phyloP scores from a whole-genome alignment of 176 grass and related monocot genomes.

The Areca catechu region DNA sequence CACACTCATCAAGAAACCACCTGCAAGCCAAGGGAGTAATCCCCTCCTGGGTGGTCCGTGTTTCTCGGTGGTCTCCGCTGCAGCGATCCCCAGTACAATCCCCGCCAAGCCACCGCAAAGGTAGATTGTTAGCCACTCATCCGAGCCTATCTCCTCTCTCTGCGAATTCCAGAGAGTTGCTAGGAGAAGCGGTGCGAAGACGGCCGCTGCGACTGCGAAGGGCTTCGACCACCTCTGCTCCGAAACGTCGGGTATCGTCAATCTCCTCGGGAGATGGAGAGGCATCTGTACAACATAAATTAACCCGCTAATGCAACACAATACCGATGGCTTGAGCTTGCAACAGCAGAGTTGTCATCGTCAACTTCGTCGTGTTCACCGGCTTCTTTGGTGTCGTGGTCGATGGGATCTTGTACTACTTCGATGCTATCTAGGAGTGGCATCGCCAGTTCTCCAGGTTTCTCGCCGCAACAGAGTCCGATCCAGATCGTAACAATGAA shows the following conservation, averaged over 20 bases:
- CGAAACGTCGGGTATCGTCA: constrained; percentile 6
- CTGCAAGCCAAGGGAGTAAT: constrained; percentile 7
- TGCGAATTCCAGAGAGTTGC: constrained; percentile 1
- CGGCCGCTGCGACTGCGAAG: constrained; percentile 2
- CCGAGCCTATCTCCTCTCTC: not conserved
- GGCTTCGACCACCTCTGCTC: constrained; percentile 20
- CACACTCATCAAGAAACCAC: constrained; percentile 20
- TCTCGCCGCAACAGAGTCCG: not conserved
- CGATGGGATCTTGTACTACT: not conserved
- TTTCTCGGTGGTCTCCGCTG: not conserved
- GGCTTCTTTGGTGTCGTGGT: too few relatives aligned
- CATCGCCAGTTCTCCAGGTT: not conserved
- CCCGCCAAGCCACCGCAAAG: not conserved
- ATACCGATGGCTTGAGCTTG: not conserved
- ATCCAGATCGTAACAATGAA: not conserved
- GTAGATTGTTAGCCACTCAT: not conserved
- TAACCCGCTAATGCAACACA: not conserved
- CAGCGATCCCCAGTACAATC: not conserved
- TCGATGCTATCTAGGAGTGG: not conserved
- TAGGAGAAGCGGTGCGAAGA: not conserved
- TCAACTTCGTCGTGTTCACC: too few relatives aligned
- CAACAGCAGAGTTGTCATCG: too few relatives aligned
- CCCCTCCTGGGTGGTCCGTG: not conserved
- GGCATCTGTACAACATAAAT: constrained; percentile 1
- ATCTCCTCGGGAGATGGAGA: constrained; percentile 6